Evolutionary conservation across 495 filamentous ascomycete genomes (phyloP), one percentile per base, ranked within the genome.

Genomic region (Diplogelasinospora grovesii): DNA sequence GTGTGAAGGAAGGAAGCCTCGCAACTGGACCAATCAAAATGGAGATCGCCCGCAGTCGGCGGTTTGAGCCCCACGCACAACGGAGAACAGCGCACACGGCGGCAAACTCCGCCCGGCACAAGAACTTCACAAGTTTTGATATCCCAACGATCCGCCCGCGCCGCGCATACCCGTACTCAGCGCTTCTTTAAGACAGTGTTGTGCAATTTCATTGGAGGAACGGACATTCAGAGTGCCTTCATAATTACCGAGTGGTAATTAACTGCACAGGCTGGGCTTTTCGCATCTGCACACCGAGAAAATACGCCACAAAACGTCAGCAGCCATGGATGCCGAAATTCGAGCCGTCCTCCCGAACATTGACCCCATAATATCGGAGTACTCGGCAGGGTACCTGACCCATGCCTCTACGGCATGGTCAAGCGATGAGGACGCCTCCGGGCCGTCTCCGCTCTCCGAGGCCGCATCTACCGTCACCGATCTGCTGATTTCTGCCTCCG

Each of bases 361-460:
- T 42, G 92, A 98, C 63, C 86, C 82, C 30, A 77, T 95, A 41
- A 69, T 98, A 37, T 86, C 87, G 25, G 86, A 93, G 59, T 98
- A 98, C 58, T 89, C 90, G 15, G 83, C 87, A 47, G 93, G 92
- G 25, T 97, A 96, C 58, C 70, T 99, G 46, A 87, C 78, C 55
- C 90, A 97, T 71, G 92, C 90, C 42, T 86, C 89, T 22, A 87
- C 82, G 43, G 73, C 81, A 32, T 92, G 84, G 66, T 73, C 81
- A 41, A 9, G 81, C 30, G 89, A 96, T 39, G 73, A 79, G 30
- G 85, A 89, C 38, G 62, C 75, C 16, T 71, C 70, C 45, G 77
- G 61, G 8, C 73, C 74, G 43, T 85, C 86, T 0, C 87, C 87
- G 6, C 65, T 99, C 30, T 69, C 75, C 36, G 93, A 97, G 61